These are phyloP conservation scores for Trichosporon sp. DNA, from an alignment of 1,284 basidiomycete genomes.

Conservation along the genomic window DNA sequence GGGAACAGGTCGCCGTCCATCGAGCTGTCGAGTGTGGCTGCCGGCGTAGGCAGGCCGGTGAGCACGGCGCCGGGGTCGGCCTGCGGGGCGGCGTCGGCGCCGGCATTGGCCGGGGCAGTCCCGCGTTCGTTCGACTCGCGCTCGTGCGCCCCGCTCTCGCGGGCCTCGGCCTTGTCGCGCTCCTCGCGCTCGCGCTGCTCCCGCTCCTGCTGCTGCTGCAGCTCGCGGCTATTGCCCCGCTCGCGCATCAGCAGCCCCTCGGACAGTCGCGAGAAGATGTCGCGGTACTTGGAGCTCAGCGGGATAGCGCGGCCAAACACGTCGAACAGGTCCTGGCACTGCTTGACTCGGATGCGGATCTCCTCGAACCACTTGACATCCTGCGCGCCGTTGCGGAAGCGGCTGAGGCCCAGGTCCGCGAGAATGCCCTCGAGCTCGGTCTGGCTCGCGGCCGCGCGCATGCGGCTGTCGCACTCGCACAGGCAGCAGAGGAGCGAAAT, in stretches of 20 bases:
- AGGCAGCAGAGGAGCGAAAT: constrained; percentile 34
- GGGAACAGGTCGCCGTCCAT: neutral
- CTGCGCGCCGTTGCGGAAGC: constrained; percentile 10
- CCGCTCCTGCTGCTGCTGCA: neutral
- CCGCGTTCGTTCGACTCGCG: neutral
- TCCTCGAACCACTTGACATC: constrained; percentile 25
- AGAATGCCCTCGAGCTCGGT: neutral
- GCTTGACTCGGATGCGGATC: constrained; percentile 25
- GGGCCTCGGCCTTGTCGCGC: neutral
- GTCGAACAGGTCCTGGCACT: constrained; percentile 33
- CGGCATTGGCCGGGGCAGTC: too few species aligned
- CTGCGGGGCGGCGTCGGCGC: neutral
- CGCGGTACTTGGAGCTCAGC: constrained; percentile 25
- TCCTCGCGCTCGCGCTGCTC: neutral
- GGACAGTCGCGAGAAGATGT: constrained; percentile 26
- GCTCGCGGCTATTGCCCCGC: neutral
- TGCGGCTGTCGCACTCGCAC: constrained; percentile 33
- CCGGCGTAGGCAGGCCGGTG: neutral
- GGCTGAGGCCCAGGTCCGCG: constrained; percentile 15
- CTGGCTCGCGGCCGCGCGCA: constrained; percentile 10
- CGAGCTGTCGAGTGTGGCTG: neutral
- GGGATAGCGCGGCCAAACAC: constrained; percentile 27
- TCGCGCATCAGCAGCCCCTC: constrained; percentile 20
- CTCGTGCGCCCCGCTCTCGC: neutral
- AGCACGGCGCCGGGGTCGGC: neutral